phyloP scores from a whole-genome alignment of 352 stramenopile species.

The Nothophytophthora sp. region DNA sequence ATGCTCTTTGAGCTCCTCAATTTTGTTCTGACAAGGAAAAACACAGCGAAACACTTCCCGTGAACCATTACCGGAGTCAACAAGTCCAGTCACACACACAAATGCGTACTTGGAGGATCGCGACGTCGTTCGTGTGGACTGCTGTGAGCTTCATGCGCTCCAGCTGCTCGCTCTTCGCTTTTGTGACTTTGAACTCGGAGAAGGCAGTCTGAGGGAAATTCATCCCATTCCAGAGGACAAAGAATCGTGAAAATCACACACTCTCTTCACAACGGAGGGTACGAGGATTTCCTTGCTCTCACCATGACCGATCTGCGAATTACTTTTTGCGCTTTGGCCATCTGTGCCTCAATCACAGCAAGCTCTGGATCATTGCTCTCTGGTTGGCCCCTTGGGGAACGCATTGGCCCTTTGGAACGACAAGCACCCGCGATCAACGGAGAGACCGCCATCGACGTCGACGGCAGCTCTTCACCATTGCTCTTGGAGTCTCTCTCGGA shows the following conservation, averaged over 20 bases:
- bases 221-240: not conserved
- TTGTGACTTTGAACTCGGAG: slow-evolving; percentile 21
- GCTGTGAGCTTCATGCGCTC: slow-evolving; percentile 53
- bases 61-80: slow-evolving; percentile 1
- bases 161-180: slow-evolving; percentile 23
- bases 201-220: slow-evolving; percentile 21
- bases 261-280: not conserved
- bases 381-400: not conserved
- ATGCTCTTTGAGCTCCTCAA: slow-evolving; percentile 41
- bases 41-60: slow-evolving; percentile 1
- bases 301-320: slow-evolving; percentile 37
- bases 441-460: slow-evolving; percentile 28
- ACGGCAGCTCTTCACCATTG: slow-evolving; percentile 20
- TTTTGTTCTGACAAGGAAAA: slow-evolving; percentile 23
- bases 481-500: not conserved
- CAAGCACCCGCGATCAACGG: slow-evolving; percentile 7
- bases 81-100: too few relatives aligned
- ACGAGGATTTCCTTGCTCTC: not conserved
- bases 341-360: slow-evolving; percentile 25
- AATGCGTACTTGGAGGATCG: slow-evolving; percentile 37
- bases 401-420: slow-evolving; percentile 5
- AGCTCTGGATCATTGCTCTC: slow-evolving; percentile 21
- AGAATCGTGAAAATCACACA: not conserved
- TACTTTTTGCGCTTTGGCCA: slow-evolving; percentile 33
- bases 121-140: slow-evolving; percentile 41